phyloP scores from a whole-genome alignment of 352 stramenopile genomes.

The Globisporangium viniferum region DNA sequence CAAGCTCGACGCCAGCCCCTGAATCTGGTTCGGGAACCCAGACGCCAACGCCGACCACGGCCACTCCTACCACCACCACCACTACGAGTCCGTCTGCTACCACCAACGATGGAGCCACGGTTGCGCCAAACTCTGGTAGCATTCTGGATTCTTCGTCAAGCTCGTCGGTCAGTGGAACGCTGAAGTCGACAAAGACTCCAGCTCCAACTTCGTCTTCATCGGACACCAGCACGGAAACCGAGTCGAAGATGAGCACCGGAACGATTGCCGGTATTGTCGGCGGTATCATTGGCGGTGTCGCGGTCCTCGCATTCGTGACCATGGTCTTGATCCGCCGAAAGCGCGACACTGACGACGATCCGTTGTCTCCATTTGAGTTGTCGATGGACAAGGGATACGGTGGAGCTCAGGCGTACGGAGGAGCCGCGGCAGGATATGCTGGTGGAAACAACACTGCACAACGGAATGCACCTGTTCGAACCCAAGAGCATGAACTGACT shows the following conservation, averaged over 20 bases:
- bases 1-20: not conserved
- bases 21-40: not conserved
- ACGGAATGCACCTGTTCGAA: conserved; percentile 19
- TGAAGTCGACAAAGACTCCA: conserved; percentile 11
- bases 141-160: conserved; percentile 9
- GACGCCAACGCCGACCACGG: conserved; percentile 4
- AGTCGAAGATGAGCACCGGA: conserved; percentile 64
- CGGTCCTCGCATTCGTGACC: conserved; percentile 51
- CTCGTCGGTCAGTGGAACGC: conserved; percentile 6
- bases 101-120: not conserved
- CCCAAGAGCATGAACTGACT: conserved; percentile 21
- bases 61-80: not conserved
- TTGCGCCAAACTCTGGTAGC: not conserved
- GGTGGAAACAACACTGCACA: conserved; percentile 15
- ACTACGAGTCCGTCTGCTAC: not conserved
- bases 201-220: conserved; percentile 14
- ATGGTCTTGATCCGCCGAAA: conserved; percentile 54
- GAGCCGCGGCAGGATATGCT: conserved; percentile 21
- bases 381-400: conserved; percentile 84
- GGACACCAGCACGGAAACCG: conserved; percentile 9
- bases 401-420: conserved; percentile 44
- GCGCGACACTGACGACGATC: conserved; percentile 64
- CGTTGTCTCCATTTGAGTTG: conserved; percentile 77
- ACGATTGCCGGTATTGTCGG: conserved; percentile 67
- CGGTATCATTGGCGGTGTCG: conserved; percentile 59